Percentiles rank a stretch among this genome's conserved stretches.
Conservation (phyloP, 192 early-diverging fungal genomes). For the Helicostylum pulchrum region DNA sequence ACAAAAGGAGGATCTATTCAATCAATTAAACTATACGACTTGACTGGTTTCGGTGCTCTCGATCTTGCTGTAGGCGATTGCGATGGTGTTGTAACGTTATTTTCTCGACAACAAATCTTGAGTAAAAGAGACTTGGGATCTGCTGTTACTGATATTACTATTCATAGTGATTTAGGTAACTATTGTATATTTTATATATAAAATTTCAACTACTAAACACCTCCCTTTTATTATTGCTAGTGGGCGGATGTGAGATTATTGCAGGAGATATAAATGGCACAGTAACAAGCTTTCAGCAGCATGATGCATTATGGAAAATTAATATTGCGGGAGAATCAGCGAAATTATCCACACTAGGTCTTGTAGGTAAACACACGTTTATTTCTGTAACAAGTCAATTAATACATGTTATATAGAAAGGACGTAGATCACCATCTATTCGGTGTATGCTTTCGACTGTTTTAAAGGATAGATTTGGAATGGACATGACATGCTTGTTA, state of each 20-base stretch:
- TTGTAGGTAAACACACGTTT: background rate
- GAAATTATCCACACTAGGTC: constrained; percentile 10
- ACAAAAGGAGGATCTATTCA: constrained; percentile 40
- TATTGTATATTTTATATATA: background rate
- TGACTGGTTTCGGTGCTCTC: constrained; percentile 26
- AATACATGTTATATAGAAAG: background rate
- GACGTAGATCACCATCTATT: constrained; percentile 21
- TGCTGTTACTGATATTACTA: constrained; percentile 21
- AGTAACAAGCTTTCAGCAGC: constrained; percentile 28
- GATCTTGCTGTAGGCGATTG: constrained; percentile 39
- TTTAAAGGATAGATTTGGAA: constrained; percentile 26
- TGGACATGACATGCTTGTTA: constrained; percentile 30
- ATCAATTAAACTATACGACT: constrained; percentile 28
- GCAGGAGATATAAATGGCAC: constrained; percentile 32
- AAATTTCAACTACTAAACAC: background rate
- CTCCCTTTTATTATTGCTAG: constrained; percentile 5
- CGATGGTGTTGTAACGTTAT: constrained; percentile 31
- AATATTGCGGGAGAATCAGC: constrained; percentile 34
- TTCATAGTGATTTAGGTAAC: constrained; percentile 30
- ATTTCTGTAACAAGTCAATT: no score
- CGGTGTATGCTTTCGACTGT: constrained; percentile 25
- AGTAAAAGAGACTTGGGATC: constrained; percentile 28
- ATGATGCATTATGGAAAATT: constrained; percentile 29
- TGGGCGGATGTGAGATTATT: constrained; percentile 36
- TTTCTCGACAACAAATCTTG: constrained; percentile 31